These are phyloP conservation scores for Hericium alpestre DNA, from an alignment of 768 basidiomycete genomes.

Conservation along the genomic window DNA sequence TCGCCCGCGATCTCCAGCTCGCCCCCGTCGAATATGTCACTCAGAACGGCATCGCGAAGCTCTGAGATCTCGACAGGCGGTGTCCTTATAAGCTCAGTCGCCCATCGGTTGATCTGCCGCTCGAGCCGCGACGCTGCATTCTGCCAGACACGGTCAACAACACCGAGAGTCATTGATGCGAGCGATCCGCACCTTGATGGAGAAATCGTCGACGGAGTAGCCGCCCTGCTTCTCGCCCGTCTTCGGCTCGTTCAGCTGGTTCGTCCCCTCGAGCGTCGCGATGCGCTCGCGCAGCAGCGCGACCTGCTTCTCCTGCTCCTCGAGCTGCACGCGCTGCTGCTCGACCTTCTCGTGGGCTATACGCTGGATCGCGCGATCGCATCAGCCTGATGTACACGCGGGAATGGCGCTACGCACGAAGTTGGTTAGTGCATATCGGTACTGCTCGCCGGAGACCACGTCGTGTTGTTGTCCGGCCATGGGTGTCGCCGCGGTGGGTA, in stretches of 20 bases:
- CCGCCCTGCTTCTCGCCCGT: conserved; percentile 31
- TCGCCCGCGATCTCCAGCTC: conserved; percentile 24
- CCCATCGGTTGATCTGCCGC: conserved; percentile 80
- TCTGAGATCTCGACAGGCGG: conserved; percentile 43
- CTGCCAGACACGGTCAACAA: conserved; percentile 25
- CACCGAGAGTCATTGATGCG: background rate
- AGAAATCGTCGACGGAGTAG: conserved; percentile 76
- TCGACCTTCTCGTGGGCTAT: conserved; percentile 87
- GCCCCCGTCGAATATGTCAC: conserved; percentile 44
- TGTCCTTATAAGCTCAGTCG: conserved; percentile 56
- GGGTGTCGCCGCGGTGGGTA: no score
- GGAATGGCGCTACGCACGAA: conserved; percentile 31
- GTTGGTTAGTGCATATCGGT: conserved; percentile 75
- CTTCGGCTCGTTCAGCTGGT: conserved; percentile 23
- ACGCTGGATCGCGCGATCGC: conserved; percentile 32
- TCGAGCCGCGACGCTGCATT: conserved; percentile 77
- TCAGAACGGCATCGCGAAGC: conserved; percentile 48
- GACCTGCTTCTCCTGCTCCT: conserved; percentile 77
- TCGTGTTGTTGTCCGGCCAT: conserved; percentile 13
- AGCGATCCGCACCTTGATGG: conserved; percentile 54
- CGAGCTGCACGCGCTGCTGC: conserved; percentile 64
- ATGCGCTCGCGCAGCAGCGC: conserved; percentile 64
- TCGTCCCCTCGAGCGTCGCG: conserved; percentile 54
- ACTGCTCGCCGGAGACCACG: conserved; percentile 47
- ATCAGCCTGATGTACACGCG: background rate